Conservation (phyloP, 805 yeast genomes). For the Teunomyces stri region DNA sequence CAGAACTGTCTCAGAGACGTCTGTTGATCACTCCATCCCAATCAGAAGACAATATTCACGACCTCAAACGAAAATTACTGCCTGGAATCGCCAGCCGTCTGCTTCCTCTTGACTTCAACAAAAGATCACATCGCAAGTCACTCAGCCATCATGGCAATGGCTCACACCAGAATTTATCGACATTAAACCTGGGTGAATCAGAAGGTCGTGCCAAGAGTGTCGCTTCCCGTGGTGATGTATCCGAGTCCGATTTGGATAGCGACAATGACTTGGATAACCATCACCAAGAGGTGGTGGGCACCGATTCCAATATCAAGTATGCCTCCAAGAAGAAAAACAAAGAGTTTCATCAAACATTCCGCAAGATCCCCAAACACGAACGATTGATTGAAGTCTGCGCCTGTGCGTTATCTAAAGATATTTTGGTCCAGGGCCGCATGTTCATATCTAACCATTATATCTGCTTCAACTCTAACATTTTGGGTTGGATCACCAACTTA, state of each 20-base stretch:
- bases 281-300: constrained; percentile 1
- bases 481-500: constrained; percentile 89
- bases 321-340: constrained; percentile 34
- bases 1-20: constrained; percentile 8
- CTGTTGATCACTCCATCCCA: constrained; percentile 15
- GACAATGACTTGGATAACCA: constrained; percentile 7
- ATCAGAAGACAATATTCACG: constrained; percentile 17
- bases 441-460: constrained; percentile 75
- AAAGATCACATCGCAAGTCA: constrained; percentile 18
- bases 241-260: not conserved
- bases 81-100: constrained; percentile 18
- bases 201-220: not conserved
- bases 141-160: constrained; percentile 11
- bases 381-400: constrained; percentile 80
- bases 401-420: constrained; percentile 87
- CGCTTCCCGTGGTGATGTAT: not conserved
- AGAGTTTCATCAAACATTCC: constrained; percentile 77
- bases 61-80: constrained; percentile 11
- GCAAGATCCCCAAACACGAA: constrained; percentile 65
- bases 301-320: constrained; percentile 9
- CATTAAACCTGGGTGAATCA: not conserved
- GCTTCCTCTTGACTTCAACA: constrained; percentile 16
- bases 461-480: constrained; percentile 81
- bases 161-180: not conserved
- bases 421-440: constrained; percentile 81